Base-by-base conservation (phyloP, 2,329 filamentous ascomycete species). In the Podosphaera leucotricha region DNA sequence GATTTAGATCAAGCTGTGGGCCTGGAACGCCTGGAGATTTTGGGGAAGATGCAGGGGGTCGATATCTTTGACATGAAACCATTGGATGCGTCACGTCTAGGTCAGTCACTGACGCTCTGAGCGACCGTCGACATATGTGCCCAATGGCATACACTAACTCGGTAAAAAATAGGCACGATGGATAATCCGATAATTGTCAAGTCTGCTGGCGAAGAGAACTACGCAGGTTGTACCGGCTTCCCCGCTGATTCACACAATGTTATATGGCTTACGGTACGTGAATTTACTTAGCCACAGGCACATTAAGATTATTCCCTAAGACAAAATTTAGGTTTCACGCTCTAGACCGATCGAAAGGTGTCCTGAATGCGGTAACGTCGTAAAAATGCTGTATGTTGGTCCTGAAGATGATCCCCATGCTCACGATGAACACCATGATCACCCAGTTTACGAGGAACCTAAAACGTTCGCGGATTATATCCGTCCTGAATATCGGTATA, bases 11-110 rank as follows among this genome's bases (percentile, higher is more conserved):
- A 98, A 65, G 68, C 90, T 48, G 95, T 90, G 56, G 90, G 90
- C 81, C 72, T 95, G 48, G 90, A 98, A 72, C 86, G 90, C 75
- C 75, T 98, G 56, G 90, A 98, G 67, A 90, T 98, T 59, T 72
- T 98, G 62, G 90, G 90, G 66, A 98, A 98, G 77, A 93, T 95
- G 80, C 84, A 95, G 71, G 86, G 90, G 54, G 70, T 94, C 57
- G 90, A 98, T 61, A 71, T 95, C 62, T 98, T 98, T 69, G 86
- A 98, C 68, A 93, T 95, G 90, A 79, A 76, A 65, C 90, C 90
- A 51, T 75, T 98, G 56, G 90, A 95, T 63, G 71, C 87, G 51
- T 90, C 80, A 63, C 78, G 90, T 60, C 74, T 73, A 64, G 87
- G 87, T 82, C 70, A 52, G 41, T 40, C 13, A n/a, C 39, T 28